These are phyloP conservation scores for Lecanicillium sp. DNA, from an alignment of 2,329 filamentous ascomycete species.

Conservation along the genomic window DNA sequence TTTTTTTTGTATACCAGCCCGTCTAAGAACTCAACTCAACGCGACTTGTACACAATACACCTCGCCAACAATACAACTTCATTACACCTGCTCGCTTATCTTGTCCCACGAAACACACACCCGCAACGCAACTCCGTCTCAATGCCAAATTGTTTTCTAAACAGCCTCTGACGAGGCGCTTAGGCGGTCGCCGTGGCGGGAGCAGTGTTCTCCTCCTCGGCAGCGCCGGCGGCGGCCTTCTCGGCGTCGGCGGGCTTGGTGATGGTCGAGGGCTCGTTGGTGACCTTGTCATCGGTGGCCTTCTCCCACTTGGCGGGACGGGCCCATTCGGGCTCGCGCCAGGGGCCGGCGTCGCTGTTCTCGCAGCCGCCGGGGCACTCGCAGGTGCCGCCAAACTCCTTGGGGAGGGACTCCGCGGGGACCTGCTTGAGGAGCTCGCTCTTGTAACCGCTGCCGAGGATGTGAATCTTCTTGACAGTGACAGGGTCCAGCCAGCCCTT, in stretches of 20 bases:
- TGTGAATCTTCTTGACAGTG: constrained; percentile 92
- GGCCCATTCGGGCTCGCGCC: constrained; percentile 66
- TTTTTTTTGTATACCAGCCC: constrained; percentile 12
- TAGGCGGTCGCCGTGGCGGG: constrained; percentile 21
- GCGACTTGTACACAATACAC: neutral
- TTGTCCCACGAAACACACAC: constrained; percentile 9
- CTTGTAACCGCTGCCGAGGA: constrained; percentile 77
- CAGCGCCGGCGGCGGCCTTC: constrained; percentile 25
- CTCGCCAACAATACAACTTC: constrained; percentile 1
- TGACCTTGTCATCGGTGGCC: constrained; percentile 32
- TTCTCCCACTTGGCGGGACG: constrained; percentile 60
- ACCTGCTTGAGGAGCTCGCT: constrained; percentile 79
- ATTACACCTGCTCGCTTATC: constrained; percentile 12
- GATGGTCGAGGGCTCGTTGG: constrained; percentile 35
- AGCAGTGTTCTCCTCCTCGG: constrained; percentile 28
- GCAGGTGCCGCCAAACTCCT: constrained; percentile 78
- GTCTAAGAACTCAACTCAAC: neutral
- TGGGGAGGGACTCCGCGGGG: constrained; percentile 82
- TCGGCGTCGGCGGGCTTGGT: constrained; percentile 24
- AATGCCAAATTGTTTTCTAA: constrained; percentile 3
- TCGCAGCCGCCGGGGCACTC: constrained; percentile 75
- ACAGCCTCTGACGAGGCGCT: neutral
- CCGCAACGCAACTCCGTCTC: constrained; percentile 10
- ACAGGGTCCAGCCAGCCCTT: constrained; percentile 96
- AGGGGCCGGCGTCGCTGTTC: constrained; percentile 85